Evolutionary conservation across 257 asterid genomes (phyloP).

Genomic region (Eustoma russellianum): DNA sequence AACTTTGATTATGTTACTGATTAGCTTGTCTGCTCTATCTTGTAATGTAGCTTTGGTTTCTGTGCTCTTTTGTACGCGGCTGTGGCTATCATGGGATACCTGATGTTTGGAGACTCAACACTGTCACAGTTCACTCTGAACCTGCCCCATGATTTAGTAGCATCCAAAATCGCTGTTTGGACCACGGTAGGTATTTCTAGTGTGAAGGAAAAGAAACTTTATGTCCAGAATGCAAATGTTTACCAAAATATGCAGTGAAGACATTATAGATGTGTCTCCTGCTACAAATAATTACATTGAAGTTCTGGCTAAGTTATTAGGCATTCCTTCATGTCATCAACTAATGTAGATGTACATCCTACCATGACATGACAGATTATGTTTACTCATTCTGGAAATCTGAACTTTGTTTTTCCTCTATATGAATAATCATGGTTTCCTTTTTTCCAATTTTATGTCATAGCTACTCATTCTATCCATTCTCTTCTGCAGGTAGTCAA

Average conservation of each 20-base stretch:
- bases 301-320: too few species aligned
- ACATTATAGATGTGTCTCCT: not conserved
- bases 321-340: too few species aligned
- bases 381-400: not conserved
- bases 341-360: too few species aligned
- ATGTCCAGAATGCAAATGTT: too few species aligned
- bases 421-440: too few species aligned
- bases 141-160: constrained; percentile 65
- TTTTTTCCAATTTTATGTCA: too few species aligned
- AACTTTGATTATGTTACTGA: not conserved
- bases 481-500: constrained; percentile 68
- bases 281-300: not conserved
- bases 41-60: constrained; percentile 54
- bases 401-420: too few species aligned
- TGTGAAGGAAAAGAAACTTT: too few species aligned
- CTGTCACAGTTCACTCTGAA: constrained; percentile 88
- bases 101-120: constrained; percentile 72
- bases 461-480: constrained; percentile 6
- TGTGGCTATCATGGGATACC: constrained; percentile 76
- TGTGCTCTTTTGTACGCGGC: constrained; percentile 70
- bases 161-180: constrained; percentile 91
- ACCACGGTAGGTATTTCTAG: constrained; percentile 54
- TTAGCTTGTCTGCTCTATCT: not conserved
- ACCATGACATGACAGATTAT: not conserved
- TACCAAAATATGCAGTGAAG: too few species aligned